These are phyloP conservation scores for Colletotrichum tabaci DNA, from an alignment of 2,329 filamentous ascomycete species.

Conservation along the genomic window DNA sequence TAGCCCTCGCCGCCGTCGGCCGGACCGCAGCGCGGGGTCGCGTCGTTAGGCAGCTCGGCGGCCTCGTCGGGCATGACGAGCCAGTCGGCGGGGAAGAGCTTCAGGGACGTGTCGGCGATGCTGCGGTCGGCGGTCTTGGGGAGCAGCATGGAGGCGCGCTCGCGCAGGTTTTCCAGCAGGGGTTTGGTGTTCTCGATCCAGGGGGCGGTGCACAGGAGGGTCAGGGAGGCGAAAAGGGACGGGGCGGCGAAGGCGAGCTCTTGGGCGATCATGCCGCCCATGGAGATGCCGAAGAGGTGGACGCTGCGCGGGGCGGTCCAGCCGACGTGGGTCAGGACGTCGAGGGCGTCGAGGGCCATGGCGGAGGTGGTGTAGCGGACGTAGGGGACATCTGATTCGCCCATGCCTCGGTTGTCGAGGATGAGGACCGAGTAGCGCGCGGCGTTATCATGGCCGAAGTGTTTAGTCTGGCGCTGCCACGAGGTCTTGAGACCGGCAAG, in stretches of 20 bases:
- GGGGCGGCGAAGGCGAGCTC: slow-evolving; percentile 76
- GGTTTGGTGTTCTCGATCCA: slow-evolving; percentile 72
- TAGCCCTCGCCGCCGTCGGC: slow-evolving; percentile 54
- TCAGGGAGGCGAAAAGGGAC: slow-evolving; percentile 67
- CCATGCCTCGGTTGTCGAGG: slow-evolving; percentile 89
- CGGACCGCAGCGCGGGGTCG: slow-evolving; percentile 58
- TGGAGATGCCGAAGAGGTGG: slow-evolving; percentile 84
- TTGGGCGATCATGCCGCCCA: slow-evolving; percentile 94
- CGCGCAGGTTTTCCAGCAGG: slow-evolving; percentile 76
- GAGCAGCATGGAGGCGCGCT: slow-evolving; percentile 70
- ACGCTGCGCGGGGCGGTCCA: slow-evolving; percentile 71
- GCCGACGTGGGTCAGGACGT: slow-evolving; percentile 77
- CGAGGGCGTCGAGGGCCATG: slow-evolving; percentile 85
- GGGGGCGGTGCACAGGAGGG: slow-evolving; percentile 74
- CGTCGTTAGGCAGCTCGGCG: slow-evolving; percentile 61
- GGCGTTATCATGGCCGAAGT: slow-evolving; percentile 82
- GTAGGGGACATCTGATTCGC: slow-evolving; percentile 82
- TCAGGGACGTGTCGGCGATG: slow-evolving; percentile 74
- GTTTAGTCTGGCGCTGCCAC: slow-evolving; percentile 87
- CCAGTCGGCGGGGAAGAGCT: slow-evolving; percentile 77
- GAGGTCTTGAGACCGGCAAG: slow-evolving; percentile 77
- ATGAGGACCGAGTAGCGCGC: slow-evolving; percentile 81
- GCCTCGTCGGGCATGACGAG: slow-evolving; percentile 72
- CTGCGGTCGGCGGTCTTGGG: slow-evolving; percentile 80
- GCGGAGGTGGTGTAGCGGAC: slow-evolving; percentile 85